A percentile compares a stretch with the other conserved stretches of the same genome.
Conservation (phyloP, 345 rosid species). For the Salix exigua region DNA sequence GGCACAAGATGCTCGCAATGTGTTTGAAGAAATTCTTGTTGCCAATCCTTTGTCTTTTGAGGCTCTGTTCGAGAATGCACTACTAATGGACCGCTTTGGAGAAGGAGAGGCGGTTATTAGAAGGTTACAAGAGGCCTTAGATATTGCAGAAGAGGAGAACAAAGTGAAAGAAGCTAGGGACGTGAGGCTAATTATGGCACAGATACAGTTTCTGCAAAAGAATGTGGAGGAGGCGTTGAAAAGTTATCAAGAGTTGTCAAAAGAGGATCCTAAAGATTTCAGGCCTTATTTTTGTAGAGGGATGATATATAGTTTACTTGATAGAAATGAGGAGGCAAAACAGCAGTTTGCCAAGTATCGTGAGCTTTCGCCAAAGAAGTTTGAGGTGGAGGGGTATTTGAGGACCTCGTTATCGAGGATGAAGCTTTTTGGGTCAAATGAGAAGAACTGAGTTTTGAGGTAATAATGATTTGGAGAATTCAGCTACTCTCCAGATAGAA, state of each 20-base stretch:
- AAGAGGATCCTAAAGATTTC: slow-evolving; percentile 74
- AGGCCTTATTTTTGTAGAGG: slow-evolving; percentile 79
- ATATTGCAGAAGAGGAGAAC: slow-evolving; percentile 53
- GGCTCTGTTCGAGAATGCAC: slow-evolving; percentile 83
- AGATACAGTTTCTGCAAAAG: slow-evolving; percentile 74
- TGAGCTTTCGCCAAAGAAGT: slow-evolving; percentile 64
- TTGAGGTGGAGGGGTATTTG: slow-evolving; percentile 75
- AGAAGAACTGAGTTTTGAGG: slow-evolving; percentile 36
- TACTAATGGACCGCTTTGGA: slow-evolving; percentile 73
- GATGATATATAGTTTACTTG: slow-evolving; percentile 76
- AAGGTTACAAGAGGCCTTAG: slow-evolving; percentile 71
- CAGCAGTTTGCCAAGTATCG: slow-evolving; percentile 75
- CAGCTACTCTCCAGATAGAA: background rate
- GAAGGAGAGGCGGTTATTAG: slow-evolving; percentile 65
- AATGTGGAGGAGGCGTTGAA: slow-evolving; percentile 73
- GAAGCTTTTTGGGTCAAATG: slow-evolving; percentile 68
- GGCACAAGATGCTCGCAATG: slow-evolving; percentile 51
- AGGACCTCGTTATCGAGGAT: slow-evolving; percentile 65
- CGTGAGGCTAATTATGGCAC: slow-evolving; percentile 84
- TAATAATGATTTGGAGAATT: slow-evolving; percentile 15
- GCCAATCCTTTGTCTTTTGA: slow-evolving; percentile 76
- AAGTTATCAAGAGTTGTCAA: slow-evolving; percentile 60
- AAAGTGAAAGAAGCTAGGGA: slow-evolving; percentile 68
- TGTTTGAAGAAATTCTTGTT: slow-evolving; percentile 80
- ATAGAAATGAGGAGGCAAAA: slow-evolving; percentile 70